Evolutionary conservation across 2,329 filamentous ascomycete genomes (phyloP), one percentile per base, ranked within the genome.

Genomic region (Polytolypa hystricis): DNA sequence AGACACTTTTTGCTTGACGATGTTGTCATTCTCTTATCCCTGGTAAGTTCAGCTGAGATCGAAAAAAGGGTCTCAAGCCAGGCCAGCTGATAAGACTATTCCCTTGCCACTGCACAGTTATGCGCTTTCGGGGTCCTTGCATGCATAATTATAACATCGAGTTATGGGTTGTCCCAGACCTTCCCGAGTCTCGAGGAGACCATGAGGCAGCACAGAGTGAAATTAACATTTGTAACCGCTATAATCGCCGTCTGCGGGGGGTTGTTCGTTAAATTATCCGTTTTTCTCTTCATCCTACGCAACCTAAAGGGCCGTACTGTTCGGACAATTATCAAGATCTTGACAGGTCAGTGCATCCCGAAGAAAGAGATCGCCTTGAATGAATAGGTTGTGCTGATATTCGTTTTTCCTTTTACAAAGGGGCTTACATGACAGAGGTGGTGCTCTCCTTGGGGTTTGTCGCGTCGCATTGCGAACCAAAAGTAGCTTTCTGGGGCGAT

Each of bases 101-200:
- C 23, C 32, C 25, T 18, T 4, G 8, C 3, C 26, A 2, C 12
- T 20, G 3, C 27, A 6, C 29, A 57, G 53, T 30, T 47, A 29
- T 47, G 49, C 23, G 44, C 48, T 4, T 38, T 48, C 15, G 47
- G 43, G 9, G 47, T 54, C 16, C 38, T 57, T 26, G 55, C 54
- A 5, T 69, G 62, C 39, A 69, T 71, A 40, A 50, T 65, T 5
- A 52, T 62, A 11, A 62, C 70, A 44, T 54, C 56, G 1, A 46
- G 60, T 4, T 53, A 66, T 39, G 70, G 69, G 2, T 50, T 73
- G 5, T 71, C 71, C 6, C 60, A 54, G 33, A 68, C 71, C 42
- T 49, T 54, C 7, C 41, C 53, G 3, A 60, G 60, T 3, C 53
- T 70, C 23, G 42, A 52, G 2, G 37, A 39, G 1, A 18, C 46